phyloP scores from a whole-genome alignment of 352 stramenopile genomes.

The Phytophthora agathidicida region DNA sequence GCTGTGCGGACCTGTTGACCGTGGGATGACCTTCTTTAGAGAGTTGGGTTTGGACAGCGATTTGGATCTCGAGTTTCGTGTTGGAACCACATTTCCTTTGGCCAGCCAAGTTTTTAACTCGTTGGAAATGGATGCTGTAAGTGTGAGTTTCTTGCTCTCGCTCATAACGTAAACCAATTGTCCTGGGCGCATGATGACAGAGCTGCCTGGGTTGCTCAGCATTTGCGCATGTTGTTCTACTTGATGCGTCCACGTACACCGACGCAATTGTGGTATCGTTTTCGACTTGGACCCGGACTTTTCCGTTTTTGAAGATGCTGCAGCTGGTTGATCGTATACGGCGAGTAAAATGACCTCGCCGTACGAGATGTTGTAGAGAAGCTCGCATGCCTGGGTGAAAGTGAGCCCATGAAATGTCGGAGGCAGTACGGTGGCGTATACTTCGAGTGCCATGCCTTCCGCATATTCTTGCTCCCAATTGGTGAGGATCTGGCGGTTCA shows the following conservation, averaged over 20 bases:
- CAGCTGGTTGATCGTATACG: slow-evolving; percentile 37
- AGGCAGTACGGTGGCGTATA: slow-evolving; percentile 61
- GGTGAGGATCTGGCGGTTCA: slow-evolving; percentile 22
- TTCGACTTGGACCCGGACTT: background rate
- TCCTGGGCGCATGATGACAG: slow-evolving; percentile 40
- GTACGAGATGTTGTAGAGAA: slow-evolving; percentile 62
- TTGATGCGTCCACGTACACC: slow-evolving; percentile 26
- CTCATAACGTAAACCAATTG: slow-evolving; percentile 76
- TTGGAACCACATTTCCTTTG: slow-evolving; percentile 45
- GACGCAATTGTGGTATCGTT: slow-evolving; percentile 20
- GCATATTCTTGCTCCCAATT: slow-evolving; percentile 63
- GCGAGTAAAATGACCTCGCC: slow-evolving; percentile 67
- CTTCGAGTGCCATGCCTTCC: slow-evolving; percentile 57
- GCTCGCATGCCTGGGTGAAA: slow-evolving; percentile 55
- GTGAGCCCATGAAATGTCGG: slow-evolving; percentile 50
- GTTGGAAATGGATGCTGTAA: slow-evolving; percentile 46
- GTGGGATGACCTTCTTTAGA: background rate
- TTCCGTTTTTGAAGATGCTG: background rate
- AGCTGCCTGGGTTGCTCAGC: slow-evolving; percentile 61
- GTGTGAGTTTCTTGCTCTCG: slow-evolving; percentile 65
- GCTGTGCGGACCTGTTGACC: background rate
- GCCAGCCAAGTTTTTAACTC: slow-evolving; percentile 53
- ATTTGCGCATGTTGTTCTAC: slow-evolving; percentile 23
- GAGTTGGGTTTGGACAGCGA: slow-evolving; percentile 2
- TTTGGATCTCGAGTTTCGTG: slow-evolving; percentile 9